Evolutionary conservation across 2,329 filamentous ascomycete species (phyloP).

Genomic region (Aspergillus arachidicola): DNA sequence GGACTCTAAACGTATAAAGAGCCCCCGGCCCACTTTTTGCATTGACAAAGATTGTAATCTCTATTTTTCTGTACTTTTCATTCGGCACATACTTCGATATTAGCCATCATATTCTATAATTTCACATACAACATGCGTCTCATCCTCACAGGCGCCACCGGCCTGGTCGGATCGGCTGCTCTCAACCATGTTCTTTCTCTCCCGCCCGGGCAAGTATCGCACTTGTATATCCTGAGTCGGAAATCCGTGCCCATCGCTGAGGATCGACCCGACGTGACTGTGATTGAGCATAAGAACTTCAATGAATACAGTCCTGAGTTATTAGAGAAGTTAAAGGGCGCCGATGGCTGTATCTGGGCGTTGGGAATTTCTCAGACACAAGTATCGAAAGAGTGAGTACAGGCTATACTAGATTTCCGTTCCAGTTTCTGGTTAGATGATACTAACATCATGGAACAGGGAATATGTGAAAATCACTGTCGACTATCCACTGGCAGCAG

Average conservation of each 20-base stretch:
- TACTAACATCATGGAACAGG: constrained; percentile 23
- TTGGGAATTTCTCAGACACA: constrained; percentile 65
- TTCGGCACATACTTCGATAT: too few species aligned
- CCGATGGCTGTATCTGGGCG: constrained; percentile 73
- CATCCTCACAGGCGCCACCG: constrained; percentile 70
- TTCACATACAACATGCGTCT: constrained; percentile 41
- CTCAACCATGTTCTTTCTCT: constrained; percentile 68
- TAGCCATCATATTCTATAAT: neutral
- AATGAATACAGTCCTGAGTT: constrained; percentile 57
- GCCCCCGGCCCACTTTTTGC: neutral
- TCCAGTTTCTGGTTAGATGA: neutral
- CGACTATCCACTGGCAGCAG: constrained; percentile 66
- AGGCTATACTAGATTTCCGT: neutral
- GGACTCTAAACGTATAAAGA: neutral
- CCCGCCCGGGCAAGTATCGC: constrained; percentile 12
- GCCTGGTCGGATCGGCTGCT: constrained; percentile 63
- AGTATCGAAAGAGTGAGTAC: constrained; percentile 59
- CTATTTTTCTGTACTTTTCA: neutral
- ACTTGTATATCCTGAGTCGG: constrained; percentile 60
- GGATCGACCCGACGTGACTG: constrained; percentile 53
- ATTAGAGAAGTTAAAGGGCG: constrained; percentile 63
- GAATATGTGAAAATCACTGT: constrained; percentile 71
- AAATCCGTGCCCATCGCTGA: constrained; percentile 66
- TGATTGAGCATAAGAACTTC: constrained; percentile 72
- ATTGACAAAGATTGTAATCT: neutral